phyloP scores from a whole-genome alignment of 768 basidiomycete genomes.

The Thelephora ganbajun region DNA sequence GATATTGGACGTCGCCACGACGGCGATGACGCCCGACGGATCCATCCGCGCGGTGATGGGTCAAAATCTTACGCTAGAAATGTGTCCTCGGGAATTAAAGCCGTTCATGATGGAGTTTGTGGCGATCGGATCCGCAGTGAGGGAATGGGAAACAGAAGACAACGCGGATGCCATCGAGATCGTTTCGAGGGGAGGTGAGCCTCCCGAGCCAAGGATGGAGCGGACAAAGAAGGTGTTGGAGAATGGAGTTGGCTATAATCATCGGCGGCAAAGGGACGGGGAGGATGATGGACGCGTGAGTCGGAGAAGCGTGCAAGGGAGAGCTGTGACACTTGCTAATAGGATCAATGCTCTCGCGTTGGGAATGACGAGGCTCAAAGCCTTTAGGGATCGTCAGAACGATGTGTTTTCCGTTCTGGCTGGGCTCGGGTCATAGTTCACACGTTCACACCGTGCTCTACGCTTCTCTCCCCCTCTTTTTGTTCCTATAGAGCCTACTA shows the following conservation, averaged over 20 bases:
- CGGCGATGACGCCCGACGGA: constrained; percentile 24
- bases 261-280: constrained; percentile 11
- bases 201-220: constrained; percentile 37
- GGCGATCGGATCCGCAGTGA: constrained; percentile 36
- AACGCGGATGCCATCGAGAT: constrained; percentile 32
- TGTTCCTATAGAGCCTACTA: too few relatives aligned
- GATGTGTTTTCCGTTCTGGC: constrained; percentile 57
- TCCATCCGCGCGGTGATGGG: constrained; percentile 38
- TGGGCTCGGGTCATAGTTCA: constrained; percentile 18
- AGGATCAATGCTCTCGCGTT: constrained; percentile 63
- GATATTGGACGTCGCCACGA: constrained; percentile 51
- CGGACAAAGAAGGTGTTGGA: constrained; percentile 42
- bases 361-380: constrained; percentile 50
- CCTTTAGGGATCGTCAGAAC: constrained; percentile 60
- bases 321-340: constrained; percentile 62
- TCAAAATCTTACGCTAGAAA: constrained; percentile 33
- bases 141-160: constrained; percentile 40
- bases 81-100: constrained; percentile 48
- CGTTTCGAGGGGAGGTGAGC: constrained; percentile 21
- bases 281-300: constrained; percentile 14
- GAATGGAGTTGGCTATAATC: constrained; percentile 35
- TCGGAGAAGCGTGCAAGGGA: constrained; percentile 43
- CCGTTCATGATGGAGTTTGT: constrained; percentile 61
- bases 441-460: too few relatives aligned
- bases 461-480: too few relatives aligned